phyloP scores from a whole-genome alignment of 2,329 filamentous ascomycete species.

The Colletotrichum tropicale region DNA sequence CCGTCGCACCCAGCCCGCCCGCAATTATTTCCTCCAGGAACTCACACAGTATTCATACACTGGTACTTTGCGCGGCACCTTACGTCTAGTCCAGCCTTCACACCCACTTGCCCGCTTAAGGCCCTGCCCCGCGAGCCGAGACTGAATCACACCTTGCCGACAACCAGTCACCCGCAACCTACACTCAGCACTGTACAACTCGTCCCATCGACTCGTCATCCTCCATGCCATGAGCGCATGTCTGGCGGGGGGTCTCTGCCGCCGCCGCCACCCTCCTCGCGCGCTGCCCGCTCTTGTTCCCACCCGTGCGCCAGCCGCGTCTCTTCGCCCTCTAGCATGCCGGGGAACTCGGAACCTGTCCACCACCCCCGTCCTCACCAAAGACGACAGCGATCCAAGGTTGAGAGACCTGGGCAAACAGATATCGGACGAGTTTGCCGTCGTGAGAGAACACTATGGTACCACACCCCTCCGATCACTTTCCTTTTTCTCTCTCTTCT shows the following conservation, averaged over 20 bases:
- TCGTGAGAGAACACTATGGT: conserved; percentile 50
- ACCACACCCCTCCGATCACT: conserved; percentile 9
- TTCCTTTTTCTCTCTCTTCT: neutral
- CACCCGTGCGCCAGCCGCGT: conserved; percentile 13
- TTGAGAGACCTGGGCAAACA: conserved; percentile 42
- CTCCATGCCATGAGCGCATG: conserved; percentile 18
- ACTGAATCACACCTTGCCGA: neutral
- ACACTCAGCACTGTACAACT: neutral
- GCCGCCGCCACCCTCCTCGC: neutral
- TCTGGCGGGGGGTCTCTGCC: conserved; percentile 5
- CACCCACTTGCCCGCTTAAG: neutral
- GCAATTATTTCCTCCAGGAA: neutral
- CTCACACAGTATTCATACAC: neutral
- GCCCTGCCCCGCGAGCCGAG: neutral
- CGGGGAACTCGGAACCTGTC: conserved; percentile 3
- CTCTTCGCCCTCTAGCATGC: conserved; percentile 5
- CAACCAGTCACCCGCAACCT: neutral
- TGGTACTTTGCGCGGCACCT: neutral
- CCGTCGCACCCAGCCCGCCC: neutral
- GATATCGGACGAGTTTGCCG: conserved; percentile 52
- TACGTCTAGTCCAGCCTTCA: neutral
- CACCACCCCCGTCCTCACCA: neutral
- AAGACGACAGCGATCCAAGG: conserved; percentile 36
- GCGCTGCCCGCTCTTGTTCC: neutral
- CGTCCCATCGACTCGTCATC: neutral